A percentile compares a stretch with the other conserved stretches of the same genome.
Evolutionary conservation across 305 asterid genomes (phyloP).

Genomic region (Rubia tinctorum): DNA sequence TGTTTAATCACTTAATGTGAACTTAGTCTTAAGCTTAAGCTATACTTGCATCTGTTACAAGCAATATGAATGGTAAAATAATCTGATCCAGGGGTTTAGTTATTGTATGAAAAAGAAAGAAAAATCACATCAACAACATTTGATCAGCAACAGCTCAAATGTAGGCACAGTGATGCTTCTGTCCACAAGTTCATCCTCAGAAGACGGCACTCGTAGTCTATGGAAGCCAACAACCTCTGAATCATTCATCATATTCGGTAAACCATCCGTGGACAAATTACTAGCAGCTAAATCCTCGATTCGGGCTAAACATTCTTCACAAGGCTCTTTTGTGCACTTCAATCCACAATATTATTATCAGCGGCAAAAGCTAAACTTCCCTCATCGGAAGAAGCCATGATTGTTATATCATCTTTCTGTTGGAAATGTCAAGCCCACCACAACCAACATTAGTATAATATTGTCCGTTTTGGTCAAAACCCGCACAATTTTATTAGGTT

Average conservation of each 20-base stretch:
- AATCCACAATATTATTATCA: constrained; percentile 32
- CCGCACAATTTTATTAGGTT: no score
- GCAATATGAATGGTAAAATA: constrained; percentile 4
- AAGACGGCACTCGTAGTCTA: constrained; percentile 25
- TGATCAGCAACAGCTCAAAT: constrained; percentile 32
- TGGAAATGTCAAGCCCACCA: no score
- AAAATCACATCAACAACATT: neutral
- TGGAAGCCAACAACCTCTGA: constrained; percentile 32
- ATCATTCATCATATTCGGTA: constrained; percentile 36
- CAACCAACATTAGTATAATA: no score
- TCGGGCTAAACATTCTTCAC: constrained; percentile 39
- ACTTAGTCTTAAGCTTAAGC: no score
- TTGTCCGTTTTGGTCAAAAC: no score
- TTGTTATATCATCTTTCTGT: constrained; percentile 25
- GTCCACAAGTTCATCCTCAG: constrained; percentile 31
- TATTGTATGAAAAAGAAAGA: neutral
- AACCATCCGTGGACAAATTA: constrained; percentile 36
- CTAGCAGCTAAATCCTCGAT: constrained; percentile 38
- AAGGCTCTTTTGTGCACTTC: constrained; percentile 24
- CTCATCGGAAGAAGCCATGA: constrained; percentile 24
- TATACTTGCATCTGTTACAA: constrained; percentile 7
- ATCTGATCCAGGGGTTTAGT: neutral
- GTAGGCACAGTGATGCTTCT: constrained; percentile 26
- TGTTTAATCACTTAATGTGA: no score
- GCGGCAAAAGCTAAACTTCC: constrained; percentile 42